Evolutionary conservation across 176 grass and related monocot species (phyloP).

Genomic region (Neostapfia colusana): DNA sequence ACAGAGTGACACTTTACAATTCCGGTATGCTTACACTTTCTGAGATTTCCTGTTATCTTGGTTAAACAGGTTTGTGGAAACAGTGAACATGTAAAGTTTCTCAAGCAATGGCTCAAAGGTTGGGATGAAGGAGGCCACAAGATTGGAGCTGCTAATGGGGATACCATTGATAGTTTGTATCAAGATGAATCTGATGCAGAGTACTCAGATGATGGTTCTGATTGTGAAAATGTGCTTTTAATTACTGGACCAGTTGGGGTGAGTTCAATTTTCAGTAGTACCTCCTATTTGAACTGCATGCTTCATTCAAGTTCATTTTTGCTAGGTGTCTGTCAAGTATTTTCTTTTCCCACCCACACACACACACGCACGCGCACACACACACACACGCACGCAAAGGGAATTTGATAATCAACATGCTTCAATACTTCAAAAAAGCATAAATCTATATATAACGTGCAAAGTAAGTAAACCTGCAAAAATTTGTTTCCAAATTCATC

Average conservation of each 20-base stretch:
- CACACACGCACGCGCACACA: neutral
- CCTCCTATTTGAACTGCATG: conserved; percentile 12
- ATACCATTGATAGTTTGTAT: conserved; percentile 50
- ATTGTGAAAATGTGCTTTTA: conserved; percentile 73
- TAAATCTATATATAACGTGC: neutral
- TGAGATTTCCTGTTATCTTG: conserved; percentile 36
- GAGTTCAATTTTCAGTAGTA: conserved; percentile 30
- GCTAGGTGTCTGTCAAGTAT: neutral
- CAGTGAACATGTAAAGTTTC: conserved; percentile 60
- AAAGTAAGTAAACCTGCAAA: neutral
- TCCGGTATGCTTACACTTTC: conserved; percentile 25
- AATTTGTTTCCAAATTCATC: neutral
- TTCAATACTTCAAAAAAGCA: neutral
- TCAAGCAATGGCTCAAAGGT: conserved; percentile 74
- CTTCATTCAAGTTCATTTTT: conserved; percentile 23
- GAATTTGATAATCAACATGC: neutral
- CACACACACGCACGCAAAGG: too few species aligned
- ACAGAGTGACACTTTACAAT: neutral
- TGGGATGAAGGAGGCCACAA: conserved; percentile 81
- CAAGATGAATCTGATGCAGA: conserved; percentile 63
- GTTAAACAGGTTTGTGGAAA: conserved; percentile 90
- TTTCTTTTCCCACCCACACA: neutral
- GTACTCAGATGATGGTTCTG: conserved; percentile 51
- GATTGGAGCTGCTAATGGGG: conserved; percentile 46
- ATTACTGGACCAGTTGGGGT: conserved; percentile 98